Evolutionary conservation across 768 basidiomycete species (phyloP).

Genomic region (Panus rudis): DNA sequence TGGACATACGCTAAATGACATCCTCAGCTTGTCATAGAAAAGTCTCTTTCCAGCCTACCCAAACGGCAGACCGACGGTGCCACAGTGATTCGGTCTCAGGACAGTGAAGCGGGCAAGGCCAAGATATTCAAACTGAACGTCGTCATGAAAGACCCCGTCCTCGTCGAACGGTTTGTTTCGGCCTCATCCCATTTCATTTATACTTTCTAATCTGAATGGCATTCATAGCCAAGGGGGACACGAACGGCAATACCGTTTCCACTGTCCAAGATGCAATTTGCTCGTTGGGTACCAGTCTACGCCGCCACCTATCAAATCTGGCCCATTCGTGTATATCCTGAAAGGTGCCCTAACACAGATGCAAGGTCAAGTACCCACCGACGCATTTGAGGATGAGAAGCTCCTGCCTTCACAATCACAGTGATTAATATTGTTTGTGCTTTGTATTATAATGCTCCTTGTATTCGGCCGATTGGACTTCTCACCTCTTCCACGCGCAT

Average conservation of each 20-base stretch:
- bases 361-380: slow-evolving; percentile 80
- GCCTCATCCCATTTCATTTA: slow-evolving; percentile 10
- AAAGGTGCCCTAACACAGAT: slow-evolving; percentile 79
- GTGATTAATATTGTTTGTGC: no score
- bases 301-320: slow-evolving; percentile 70
- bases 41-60: slow-evolving; percentile 59
- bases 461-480: no score
- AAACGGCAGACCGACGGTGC: slow-evolving; percentile 73
- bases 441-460: no score
- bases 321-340: slow-evolving; percentile 73
- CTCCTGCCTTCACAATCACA: no score
- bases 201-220: slow-evolving; percentile 9
- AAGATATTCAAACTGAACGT: slow-evolving; percentile 87
- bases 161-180: slow-evolving; percentile 65
- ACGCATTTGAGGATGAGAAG: slow-evolving; percentile 69
- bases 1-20: neutral
- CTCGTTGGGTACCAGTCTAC: slow-evolving; percentile 72
- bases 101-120: slow-evolving; percentile 47
- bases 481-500: no score
- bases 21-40: slow-evolving; percentile 73
- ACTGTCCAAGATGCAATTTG: slow-evolving; percentile 61
- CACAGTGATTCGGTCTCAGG: slow-evolving; percentile 71
- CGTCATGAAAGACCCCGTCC: slow-evolving; percentile 54
- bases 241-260: slow-evolving; percentile 69
- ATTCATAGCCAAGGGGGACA: slow-evolving; percentile 51